Base-by-base conservation (phyloP, 2,329 filamentous ascomycete genomes). In the Penicillium sp. region DNA sequence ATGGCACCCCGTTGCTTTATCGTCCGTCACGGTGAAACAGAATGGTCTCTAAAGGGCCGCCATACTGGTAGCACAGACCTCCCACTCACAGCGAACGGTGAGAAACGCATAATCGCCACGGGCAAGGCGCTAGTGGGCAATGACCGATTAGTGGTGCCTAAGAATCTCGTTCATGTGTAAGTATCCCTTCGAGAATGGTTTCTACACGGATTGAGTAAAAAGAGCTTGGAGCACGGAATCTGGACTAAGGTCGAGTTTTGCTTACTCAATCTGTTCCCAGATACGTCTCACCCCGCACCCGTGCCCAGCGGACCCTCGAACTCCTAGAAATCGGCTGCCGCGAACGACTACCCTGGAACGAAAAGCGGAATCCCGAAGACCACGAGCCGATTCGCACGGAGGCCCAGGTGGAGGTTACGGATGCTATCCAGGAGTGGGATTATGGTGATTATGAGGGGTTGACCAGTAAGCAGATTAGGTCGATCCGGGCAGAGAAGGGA, bases 41-140 rank as follows among this genome's bases (percentile, higher is more conserved):
- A 96, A 79, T 97, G 92, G 92, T 95, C 90, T 5, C 85, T 96
- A 46, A 88, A 88, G 64, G 92, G 91, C 53, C 83, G 86, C 50
- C 90, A 97, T 75, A 97, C 93, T 0, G 89, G 92, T 49, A 82
- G 79, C 26, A 89, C 89, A n/a, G 92, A 97, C 68, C 89, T 97
- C 4, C 87, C 91, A 1, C 80, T 97, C 35, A 97, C 92, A 1
- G 77, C 81, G 49, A 89, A 90, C 69, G 93, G 93, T 50, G 89
- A 92, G 79, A 89, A 85, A 72, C 82, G 89, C 57, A 83, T 92
- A 55, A 79, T 77, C 55, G 86, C 88, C 1, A 97, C 93, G 0
- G 92, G 92, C 6, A 84, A 85, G 64, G 92, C 92, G 2, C 81
- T 97, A 26, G 87, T 97, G 7, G 93, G 93, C 14, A 80, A 87